Evolutionary conservation across 352 stramenopile species (phyloP).

Genomic region (Globisporangium acanthophoron): DNA sequence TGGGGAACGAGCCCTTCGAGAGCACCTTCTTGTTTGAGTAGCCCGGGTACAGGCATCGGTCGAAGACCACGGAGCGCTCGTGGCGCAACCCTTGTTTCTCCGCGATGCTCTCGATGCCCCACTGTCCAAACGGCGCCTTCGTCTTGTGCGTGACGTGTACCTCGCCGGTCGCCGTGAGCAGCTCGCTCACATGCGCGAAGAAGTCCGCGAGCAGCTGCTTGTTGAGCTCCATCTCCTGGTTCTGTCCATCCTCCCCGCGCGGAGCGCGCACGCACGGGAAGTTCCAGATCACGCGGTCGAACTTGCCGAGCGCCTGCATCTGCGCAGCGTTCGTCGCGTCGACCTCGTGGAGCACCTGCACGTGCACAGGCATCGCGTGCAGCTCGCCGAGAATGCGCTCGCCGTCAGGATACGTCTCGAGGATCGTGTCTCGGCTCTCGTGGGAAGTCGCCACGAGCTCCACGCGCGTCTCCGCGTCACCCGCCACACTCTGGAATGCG

Average conservation of each 20-base stretch:
- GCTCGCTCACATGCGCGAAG: constrained; percentile 53
- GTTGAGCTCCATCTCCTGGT: constrained; percentile 94
- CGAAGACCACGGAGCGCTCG: constrained; percentile 87
- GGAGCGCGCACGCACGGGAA: constrained; percentile 92
- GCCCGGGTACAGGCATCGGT: constrained; percentile 88
- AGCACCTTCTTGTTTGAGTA: constrained; percentile 97
- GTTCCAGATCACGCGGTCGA: constrained; percentile 95
- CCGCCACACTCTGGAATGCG: constrained; percentile 23
- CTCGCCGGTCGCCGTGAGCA: constrained; percentile 68
- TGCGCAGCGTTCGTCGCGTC: constrained; percentile 87
- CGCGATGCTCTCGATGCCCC: constrained; percentile 74
- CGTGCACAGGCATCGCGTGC: constrained; percentile 34
- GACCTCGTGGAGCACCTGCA: constrained; percentile 80
- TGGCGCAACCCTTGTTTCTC: constrained; percentile 38
- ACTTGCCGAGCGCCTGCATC: constrained; percentile 61
- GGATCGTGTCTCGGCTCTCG: constrained; percentile 80
- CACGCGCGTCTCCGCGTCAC: constrained; percentile 12
- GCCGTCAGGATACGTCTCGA: constrained; percentile 89
- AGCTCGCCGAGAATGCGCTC: constrained; percentile 78
- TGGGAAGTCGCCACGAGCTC: constrained; percentile 90
- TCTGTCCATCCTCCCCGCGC: constrained; percentile 94
- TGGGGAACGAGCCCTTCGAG: constrained; percentile 93
- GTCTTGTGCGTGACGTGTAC: constrained; percentile 97
- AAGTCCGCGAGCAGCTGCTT: constrained; percentile 90
- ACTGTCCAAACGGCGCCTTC: constrained; percentile 88